Evolutionary conservation across 2,329 filamentous ascomycete genomes (phyloP), one percentile per base, ranked within the genome.

Genomic region (Balansia obtecta): DNA sequence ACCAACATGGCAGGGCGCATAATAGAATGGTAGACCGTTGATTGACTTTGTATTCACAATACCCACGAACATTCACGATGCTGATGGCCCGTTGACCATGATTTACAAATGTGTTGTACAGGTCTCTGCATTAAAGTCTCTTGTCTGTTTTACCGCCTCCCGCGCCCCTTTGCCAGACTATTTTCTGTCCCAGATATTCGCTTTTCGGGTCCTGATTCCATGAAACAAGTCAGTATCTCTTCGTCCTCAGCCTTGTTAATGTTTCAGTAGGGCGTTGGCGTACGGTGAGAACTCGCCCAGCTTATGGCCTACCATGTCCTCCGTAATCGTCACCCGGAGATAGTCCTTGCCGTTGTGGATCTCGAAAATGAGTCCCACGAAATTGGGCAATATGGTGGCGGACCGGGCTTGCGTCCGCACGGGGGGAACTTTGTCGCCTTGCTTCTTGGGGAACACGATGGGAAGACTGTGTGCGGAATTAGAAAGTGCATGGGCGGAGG

Each of bases 301-400:
- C 71, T 95, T 96, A 69, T 93, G 86, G 49, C 90, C 90, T 46
- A 96, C 90, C 90, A 96, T 96, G 62, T 95, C 87, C 66, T 95
- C 90, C 15, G 89, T 95, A 55, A 96, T 86, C 57, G 75, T 77
- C 50, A 95, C 76, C 58, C 93, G 86, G 59, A 84, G 71, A 68
- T 95, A 95, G 33, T 77, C 78, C 72, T 93, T 95, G 61, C 90
- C 90, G 66, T 95, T 95, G 72, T 96, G 85, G 53, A 96, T 80
- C 68, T 90, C 85, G 68, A 96, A 96, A 65, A 82, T 83, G 60
- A 95, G 72, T 13, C 89, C 89, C 49, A 96, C 88, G 65, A 95
- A 95, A 68, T 86, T 94, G 55, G 90, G 90, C 51, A 95, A 76
- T 60, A 96, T 93, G 6, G 89, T 95, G 33, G 90, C 90, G 51